Conservation (phyloP, 345 rosid genomes). For the Gossypium raimondii region DNA sequence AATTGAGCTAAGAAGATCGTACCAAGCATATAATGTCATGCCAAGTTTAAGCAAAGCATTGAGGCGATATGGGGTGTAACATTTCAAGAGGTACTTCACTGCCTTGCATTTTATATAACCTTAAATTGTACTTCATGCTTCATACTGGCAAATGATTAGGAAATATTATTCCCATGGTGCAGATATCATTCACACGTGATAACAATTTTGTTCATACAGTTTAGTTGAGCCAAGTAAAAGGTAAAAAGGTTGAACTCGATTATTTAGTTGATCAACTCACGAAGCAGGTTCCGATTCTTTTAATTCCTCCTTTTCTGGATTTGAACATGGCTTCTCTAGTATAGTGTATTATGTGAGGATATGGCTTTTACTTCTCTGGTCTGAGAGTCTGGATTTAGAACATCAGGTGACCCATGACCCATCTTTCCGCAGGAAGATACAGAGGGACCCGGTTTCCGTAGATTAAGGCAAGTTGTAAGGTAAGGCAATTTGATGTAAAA, state of each 20-base stretch:
- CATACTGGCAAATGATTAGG: not conserved
- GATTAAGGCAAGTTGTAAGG: not conserved
- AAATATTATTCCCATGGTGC: constrained; percentile 4
- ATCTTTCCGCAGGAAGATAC: not conserved
- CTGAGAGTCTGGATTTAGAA: not conserved
- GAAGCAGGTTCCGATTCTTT: not conserved
- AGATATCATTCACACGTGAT: not conserved
- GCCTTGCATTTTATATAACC: not conserved
- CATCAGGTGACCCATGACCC: not conserved
- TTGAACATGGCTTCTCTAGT: not conserved
- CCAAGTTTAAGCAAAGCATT: constrained; percentile 89
- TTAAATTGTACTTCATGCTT: not conserved
- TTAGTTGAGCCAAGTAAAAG: constrained; percentile 2
- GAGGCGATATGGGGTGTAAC: constrained; percentile 70
- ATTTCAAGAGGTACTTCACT: constrained; percentile 9
- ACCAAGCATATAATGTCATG: constrained; percentile 95
- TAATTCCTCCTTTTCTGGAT: not conserved
- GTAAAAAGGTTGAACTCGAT: no score
- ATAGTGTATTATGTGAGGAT: not conserved
- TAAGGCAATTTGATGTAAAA: not conserved
- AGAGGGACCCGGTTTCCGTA: not conserved
- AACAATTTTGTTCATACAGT: not conserved
- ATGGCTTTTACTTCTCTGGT: not conserved
- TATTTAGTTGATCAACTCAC: not conserved
- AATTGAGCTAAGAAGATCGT: constrained; percentile 91